Base-by-base conservation (phyloP, 2,329 filamentous ascomycete genomes). In the Cucurbitaria berberidis region DNA sequence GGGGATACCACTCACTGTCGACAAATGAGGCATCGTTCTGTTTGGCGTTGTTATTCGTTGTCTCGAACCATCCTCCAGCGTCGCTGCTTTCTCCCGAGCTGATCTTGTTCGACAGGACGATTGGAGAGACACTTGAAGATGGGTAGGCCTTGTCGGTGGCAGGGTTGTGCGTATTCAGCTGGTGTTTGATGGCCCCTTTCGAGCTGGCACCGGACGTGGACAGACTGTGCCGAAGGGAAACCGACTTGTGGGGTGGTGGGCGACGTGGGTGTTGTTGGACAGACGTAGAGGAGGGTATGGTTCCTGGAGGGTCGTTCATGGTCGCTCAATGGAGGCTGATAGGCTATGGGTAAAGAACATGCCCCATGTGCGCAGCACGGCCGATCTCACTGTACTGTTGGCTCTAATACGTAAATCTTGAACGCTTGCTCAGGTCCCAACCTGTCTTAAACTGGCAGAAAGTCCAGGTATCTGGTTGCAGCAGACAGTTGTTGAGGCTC, bases 51-150 rank as follows among this genome's bases (percentile, higher is more conserved):
- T 80, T 80, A 71, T 83, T 83, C 32, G 76, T 79, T 36, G 74
- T 76, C 41, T 82, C 78, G 45, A 82, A 83, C 81, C 81, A 83
- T 41, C 76, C 76, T 18, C 80, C 79, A 2, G 78, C 79, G 57
- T 81, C 80, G 60, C 80, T 81, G 66, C 79, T 81, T 65, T 81
- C 80, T 15, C 78, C 78, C 1, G 80, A 81, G 54, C 77, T 80
- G 48, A 74, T 61, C 59, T 76, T 76, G 67, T 74, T 57, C 55
- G 63, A 59, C 29, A 55, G 38, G 19, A 67, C 50, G 29, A 60
- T 63, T 7, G 76, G 72, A 19, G 74, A 75, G 29, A 74, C 56
- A 48, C 73, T 78, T 18, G 76, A 79, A 0, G 76, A 76, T 8
- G 77, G 76, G 46, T 76, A 76, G 35, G 69, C 72, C 48, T 63